Conservation (phyloP, 2,329 filamentous ascomycete genomes). For the Aspergillus texensis region DNA sequence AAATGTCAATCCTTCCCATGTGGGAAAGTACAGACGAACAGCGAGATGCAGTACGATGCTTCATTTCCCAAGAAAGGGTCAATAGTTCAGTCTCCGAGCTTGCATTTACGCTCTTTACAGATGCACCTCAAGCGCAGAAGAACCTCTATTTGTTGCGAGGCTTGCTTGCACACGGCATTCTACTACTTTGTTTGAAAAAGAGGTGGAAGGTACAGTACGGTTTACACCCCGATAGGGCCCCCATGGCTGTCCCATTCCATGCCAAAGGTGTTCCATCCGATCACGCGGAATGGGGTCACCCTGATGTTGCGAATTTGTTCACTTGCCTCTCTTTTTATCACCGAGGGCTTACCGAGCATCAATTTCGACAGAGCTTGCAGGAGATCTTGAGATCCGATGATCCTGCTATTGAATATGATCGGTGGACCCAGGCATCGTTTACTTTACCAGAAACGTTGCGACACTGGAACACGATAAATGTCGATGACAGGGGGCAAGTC, state of each 20-base stretch:
- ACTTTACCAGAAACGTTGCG: slow-evolving; percentile 50
- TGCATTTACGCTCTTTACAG: slow-evolving; percentile 34
- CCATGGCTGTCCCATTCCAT: slow-evolving; percentile 64
- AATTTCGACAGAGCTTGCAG: slow-evolving; percentile 55
- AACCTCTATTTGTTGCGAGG: slow-evolving; percentile 63
- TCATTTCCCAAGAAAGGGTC: slow-evolving; percentile 35
- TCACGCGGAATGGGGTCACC: slow-evolving; percentile 68
- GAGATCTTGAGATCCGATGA: slow-evolving; percentile 60
- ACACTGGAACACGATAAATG: slow-evolving; percentile 61
- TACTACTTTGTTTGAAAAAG: slow-evolving; percentile 63
- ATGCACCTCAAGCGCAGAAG: slow-evolving; percentile 31
- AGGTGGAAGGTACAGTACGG: slow-evolving; percentile 70
- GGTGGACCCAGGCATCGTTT: slow-evolving; percentile 47
- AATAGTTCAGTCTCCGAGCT: slow-evolving; percentile 15
- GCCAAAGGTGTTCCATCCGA: slow-evolving; percentile 67
- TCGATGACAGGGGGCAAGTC: slow-evolving; percentile 58
- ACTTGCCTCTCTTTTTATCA: slow-evolving; percentile 72
- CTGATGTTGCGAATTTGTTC: slow-evolving; percentile 66
- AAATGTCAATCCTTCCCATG: slow-evolving; percentile 32
- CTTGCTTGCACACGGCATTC: slow-evolving; percentile 61
- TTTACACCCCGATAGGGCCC: slow-evolving; percentile 52
- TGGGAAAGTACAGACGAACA: slow-evolving; percentile 13
- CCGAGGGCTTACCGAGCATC: slow-evolving; percentile 52
- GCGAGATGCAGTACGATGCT: slow-evolving; percentile 31
- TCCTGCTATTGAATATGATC: slow-evolving; percentile 58